phyloP scores from a whole-genome alignment of 2,329 filamentous ascomycete genomes.

The Claviceps citrina region DNA sequence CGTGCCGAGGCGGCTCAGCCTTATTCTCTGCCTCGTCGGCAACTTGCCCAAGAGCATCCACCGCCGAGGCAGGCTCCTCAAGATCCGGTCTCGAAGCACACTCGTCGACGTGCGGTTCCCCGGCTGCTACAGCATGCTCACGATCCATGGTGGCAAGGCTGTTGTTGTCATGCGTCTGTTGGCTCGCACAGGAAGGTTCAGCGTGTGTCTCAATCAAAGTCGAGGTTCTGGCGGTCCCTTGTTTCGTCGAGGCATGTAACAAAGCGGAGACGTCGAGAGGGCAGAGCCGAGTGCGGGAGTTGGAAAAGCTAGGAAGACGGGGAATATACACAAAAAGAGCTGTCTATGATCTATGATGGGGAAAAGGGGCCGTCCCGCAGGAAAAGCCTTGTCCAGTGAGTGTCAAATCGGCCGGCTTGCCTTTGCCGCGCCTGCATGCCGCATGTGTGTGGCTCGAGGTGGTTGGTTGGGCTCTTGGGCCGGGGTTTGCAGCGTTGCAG shows the following conservation, averaged over 20 bases:
- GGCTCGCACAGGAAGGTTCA: constrained; percentile 29
- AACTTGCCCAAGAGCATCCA: constrained; percentile 1
- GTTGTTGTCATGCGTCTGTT: constrained; percentile 8
- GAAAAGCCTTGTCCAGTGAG: background rate
- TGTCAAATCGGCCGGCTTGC: background rate
- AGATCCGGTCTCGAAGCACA: background rate
- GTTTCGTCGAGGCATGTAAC: constrained; percentile 13
- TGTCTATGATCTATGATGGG: background rate
- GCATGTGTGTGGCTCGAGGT: constrained; percentile 13
- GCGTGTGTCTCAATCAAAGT: constrained; percentile 35
- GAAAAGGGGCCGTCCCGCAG: background rate
- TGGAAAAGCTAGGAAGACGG: background rate
- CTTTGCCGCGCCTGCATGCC: constrained; percentile 2
- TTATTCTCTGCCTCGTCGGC: constrained; percentile 3
- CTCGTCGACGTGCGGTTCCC: background rate
- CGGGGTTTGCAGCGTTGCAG: constrained; percentile 7
- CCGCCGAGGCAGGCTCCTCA: background rate
- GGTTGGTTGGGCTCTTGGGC: constrained; percentile 15
- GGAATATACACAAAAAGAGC: background rate
- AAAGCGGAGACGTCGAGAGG: background rate
- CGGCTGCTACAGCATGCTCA: constrained; percentile 1
- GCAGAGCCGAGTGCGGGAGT: background rate
- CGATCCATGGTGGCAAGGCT: constrained; percentile 2
- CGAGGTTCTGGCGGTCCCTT: constrained; percentile 19
- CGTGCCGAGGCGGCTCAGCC: background rate